A percentile compares a stretch with the other conserved stretches of the same genome.
Conservation (phyloP, 768 basidiomycete species). For the Russula olivacea region DNA sequence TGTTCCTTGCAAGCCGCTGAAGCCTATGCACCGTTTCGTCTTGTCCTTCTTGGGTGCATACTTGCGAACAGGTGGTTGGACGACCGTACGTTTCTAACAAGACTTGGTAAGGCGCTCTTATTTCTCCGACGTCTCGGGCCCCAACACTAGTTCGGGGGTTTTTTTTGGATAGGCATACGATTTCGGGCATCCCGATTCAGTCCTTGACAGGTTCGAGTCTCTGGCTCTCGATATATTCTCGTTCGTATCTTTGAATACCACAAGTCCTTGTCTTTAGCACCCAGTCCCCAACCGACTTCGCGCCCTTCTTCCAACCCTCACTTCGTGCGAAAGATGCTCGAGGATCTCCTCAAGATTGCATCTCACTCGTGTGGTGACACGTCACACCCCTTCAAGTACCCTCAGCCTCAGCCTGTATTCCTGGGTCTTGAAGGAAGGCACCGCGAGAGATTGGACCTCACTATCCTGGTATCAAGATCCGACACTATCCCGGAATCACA, state of each 20-base stretch:
- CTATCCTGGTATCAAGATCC: too few species aligned
- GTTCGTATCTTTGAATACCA: conserved; percentile 60
- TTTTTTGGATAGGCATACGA: conserved; percentile 56
- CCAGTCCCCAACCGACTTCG: conserved; percentile 68
- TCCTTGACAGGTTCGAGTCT: conserved; percentile 61
- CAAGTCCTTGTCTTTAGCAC: conserved; percentile 50
- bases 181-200: conserved; percentile 68
- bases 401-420: conserved; percentile 59
- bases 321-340: conserved; percentile 59
- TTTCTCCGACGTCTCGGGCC: not conserved
- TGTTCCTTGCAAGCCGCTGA: conserved; percentile 48
- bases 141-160: not conserved
- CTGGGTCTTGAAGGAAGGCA: conserved; percentile 63
- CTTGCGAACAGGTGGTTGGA: conserved; percentile 85
- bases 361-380: conserved; percentile 23
- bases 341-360: conserved; percentile 58
- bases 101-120: conserved; percentile 55
- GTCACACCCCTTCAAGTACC: conserved; percentile 26
- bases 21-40: conserved; percentile 59
- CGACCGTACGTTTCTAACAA: conserved; percentile 88
- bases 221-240: conserved; percentile 63
- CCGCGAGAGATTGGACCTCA: conserved; percentile 46
- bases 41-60: conserved; percentile 78
- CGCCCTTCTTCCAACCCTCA: conserved; percentile 70
- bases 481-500: conserved; percentile 35